Evolutionary conservation across 495 filamentous ascomycete genomes (phyloP).

Genomic region (Penicillium malachiteum): DNA sequence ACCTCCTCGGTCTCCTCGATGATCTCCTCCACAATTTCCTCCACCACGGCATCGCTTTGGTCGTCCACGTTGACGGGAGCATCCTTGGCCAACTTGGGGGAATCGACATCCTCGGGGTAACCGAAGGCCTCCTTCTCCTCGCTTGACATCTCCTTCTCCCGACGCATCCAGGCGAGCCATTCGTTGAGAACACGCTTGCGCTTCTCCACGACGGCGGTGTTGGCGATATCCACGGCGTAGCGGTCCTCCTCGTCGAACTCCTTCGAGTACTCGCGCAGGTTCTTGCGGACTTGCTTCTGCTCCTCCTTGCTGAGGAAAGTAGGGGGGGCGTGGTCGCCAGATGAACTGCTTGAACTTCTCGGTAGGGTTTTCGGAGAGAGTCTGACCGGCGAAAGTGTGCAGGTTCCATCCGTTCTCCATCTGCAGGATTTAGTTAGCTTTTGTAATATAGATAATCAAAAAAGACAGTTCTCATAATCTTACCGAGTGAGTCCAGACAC

Average conservation of each 20-base stretch:
- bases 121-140: constrained; percentile 70
- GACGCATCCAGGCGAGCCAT: constrained; percentile 82
- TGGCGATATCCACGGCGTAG: constrained; percentile 86
- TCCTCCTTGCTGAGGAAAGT: constrained; percentile 90
- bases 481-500: constrained; percentile 92
- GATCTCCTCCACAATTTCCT: constrained; percentile 92
- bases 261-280: constrained; percentile 92
- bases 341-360: constrained; percentile 97
- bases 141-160: constrained; percentile 67
- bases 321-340: constrained; percentile 88
- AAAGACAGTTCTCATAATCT: constrained; percentile 30
- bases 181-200: constrained; percentile 81
- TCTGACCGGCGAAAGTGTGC: constrained; percentile 90
- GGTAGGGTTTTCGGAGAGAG: constrained; percentile 85
- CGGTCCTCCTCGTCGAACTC: constrained; percentile 94
- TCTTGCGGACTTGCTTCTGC: constrained; percentile 97
- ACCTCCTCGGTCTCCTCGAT: constrained; percentile 92
- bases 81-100: constrained; percentile 53
- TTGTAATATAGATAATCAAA: background rate
- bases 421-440: constrained; percentile 50
- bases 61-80: constrained; percentile 47
- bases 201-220: constrained; percentile 87
- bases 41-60: constrained; percentile 69
- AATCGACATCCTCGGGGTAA: constrained; percentile 61
- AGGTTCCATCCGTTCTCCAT: constrained; percentile 99